Evolutionary conservation across 108 stramenopile species (phyloP).

Genomic region (Nitzschia sp.): DNA sequence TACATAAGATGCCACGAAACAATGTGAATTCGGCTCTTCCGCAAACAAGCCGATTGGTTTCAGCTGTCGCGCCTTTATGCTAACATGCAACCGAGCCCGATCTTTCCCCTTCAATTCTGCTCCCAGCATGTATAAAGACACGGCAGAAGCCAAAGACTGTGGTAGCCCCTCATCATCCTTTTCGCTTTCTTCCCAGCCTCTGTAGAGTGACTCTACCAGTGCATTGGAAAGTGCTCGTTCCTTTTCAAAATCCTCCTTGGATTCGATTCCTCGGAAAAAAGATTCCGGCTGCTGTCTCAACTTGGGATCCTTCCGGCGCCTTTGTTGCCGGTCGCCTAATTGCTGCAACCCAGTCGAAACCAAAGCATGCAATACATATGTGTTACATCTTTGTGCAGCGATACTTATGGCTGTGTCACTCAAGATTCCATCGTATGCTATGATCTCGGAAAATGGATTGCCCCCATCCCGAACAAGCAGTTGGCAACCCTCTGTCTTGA

Average conservation of each 20-base stretch:
- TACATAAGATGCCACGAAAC: neutral
- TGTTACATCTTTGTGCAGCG: neutral
- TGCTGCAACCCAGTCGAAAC: slow-evolving; percentile 18
- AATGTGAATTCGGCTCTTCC: neutral
- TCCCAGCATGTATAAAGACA: slow-evolving; percentile 28
- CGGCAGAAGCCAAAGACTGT: slow-evolving; percentile 6
- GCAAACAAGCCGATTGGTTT: neutral
- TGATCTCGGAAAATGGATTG: slow-evolving; percentile 38
- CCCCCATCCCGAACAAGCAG: slow-evolving; percentile 43
- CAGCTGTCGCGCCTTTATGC: slow-evolving; percentile 2
- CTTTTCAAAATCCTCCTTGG: slow-evolving; percentile 33
- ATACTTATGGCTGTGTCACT: slow-evolving; percentile 9
- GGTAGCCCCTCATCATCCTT: neutral
- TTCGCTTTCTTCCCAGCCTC: slow-evolving; percentile 1
- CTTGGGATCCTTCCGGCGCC: slow-evolving; percentile 58
- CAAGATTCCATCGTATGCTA: neutral
- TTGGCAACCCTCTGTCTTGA: slow-evolving; percentile 18
- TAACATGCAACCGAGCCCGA: slow-evolving; percentile 17
- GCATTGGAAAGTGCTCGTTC: slow-evolving; percentile 27
- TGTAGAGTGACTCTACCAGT: slow-evolving; percentile 31
- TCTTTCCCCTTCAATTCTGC: slow-evolving; percentile 19
- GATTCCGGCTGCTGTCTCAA: slow-evolving; percentile 63
- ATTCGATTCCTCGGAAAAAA: slow-evolving; percentile 51
- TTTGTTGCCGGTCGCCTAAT: slow-evolving; percentile 2
- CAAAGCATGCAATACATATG: slow-evolving; percentile 5